Base-by-base conservation (phyloP, 164 flowering plant species). In the Tetrastigma voinierianum region DNA sequence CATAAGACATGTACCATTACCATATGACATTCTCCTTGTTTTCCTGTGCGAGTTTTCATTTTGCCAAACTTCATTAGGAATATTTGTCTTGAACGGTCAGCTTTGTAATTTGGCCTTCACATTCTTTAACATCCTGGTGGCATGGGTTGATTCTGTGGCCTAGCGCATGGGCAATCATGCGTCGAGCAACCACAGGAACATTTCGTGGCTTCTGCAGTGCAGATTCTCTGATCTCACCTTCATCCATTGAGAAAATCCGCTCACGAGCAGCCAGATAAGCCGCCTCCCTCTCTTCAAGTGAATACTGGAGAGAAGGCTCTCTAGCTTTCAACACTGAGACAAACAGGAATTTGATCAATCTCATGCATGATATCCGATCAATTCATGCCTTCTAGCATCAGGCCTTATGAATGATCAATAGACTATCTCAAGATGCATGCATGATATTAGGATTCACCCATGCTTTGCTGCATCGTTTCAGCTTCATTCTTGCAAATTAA, bases 101-200 rank as follows among this genome's bases (percentile, higher is more conserved):
- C 20, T 72, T 66, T 59, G 56, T 44, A 9, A 49, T 24, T 47
- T 40, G 43, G 21, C 23, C 66, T 44, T 18, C 63, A 18, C 24
- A 12, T 53, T 57, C 72, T 56, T 45, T 60, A 14, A 1, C 21
- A 44, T 63, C 73, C 48, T 78, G 78, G 49, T 57, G 56, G 9
- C 59, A 13, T 21, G 66, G 53, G 55, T 62, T 71, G n/a, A 82
- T 72, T 78, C 78, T 83, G 69, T 82, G 84, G 53, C 98, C 98
- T 25, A 94, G 82, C 0, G 97, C 97, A 85, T 86, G 97, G 25
- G 91, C 90, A 75, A 94, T 94, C 98, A 94, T 91, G 23, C 98
- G 86, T 16, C 81, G 94, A 53, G 97, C 98, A 78, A 91, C 98
- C 53, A 76, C 90, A 77, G 96, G 97, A 66, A 75, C 67, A 51